These are phyloP conservation scores for Lentinula novae-zelandiae DNA, from an alignment of 1,284 basidiomycete genomes.

Conservation along the genomic window DNA sequence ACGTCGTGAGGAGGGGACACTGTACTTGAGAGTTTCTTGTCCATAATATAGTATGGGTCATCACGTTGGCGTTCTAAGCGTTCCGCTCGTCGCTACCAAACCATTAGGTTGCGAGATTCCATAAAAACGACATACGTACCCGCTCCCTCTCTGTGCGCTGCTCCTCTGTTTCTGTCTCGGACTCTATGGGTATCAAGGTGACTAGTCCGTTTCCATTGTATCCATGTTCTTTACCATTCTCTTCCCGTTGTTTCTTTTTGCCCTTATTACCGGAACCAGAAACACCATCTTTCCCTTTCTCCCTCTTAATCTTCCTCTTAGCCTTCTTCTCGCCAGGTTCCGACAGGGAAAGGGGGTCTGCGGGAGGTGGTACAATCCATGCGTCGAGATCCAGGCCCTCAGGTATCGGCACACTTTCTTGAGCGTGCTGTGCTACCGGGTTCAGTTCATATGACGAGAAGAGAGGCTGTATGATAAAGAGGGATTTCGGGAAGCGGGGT, in stretches of 20 bases:
- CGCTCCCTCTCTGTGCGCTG: conserved; percentile 55
- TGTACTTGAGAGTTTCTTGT: conserved; percentile 30
- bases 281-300: conserved; percentile 44
- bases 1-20: conserved; percentile 37
- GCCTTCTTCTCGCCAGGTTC: conserved; percentile 34
- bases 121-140: conserved; percentile 33
- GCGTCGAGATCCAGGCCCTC: conserved; percentile 82
- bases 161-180: conserved; percentile 51
- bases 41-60: conserved; percentile 87
- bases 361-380: conserved; percentile 75
- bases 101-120: conserved; percentile 5
- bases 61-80: conserved; percentile 70
- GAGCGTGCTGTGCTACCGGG: conserved; percentile 78
- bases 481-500: conserved; percentile 78
- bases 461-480: conserved; percentile 84
- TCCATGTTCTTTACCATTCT: conserved; percentile 28
- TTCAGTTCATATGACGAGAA: conserved; percentile 83
- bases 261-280: conserved; percentile 10
- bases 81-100: conserved; percentile 64
- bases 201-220: conserved; percentile 26
- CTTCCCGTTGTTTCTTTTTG: conserved; percentile 42
- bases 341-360: conserved; percentile 30
- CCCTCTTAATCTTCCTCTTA: conserved; percentile 42
- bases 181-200: conserved; percentile 30
- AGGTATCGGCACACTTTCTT: conserved; percentile 78